A percentile compares a stretch with the other conserved stretches of the same genome.
These are phyloP conservation scores for Gracilaria caudata DNA, from an alignment of 23 red algal genomes.

Conservation along the genomic window DNA sequence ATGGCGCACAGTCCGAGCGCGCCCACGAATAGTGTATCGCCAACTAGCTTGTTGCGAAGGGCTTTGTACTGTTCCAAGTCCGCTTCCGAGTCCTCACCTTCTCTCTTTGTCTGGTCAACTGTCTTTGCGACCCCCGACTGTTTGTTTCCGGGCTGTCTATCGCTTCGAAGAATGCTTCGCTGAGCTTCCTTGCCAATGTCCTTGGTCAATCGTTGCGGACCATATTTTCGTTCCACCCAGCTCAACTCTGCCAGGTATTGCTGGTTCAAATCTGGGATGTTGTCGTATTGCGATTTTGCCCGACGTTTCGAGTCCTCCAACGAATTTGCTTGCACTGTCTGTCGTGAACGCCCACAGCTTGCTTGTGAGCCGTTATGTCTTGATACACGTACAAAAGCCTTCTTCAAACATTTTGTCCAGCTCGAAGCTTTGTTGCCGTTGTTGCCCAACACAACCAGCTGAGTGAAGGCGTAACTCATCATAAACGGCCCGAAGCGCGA, in stretches of 20 bases:
- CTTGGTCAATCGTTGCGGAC: constrained; percentile 24
- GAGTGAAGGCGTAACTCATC: background rate
- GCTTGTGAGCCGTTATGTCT: background rate
- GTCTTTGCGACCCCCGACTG: background rate
- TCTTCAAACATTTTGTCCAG: background rate
- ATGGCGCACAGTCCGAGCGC: constrained; percentile 26
- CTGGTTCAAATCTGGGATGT: constrained; percentile 81
- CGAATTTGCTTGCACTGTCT: constrained; percentile 30
- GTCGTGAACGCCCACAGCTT: background rate
- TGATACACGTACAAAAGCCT: background rate
- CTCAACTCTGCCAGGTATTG: constrained; percentile 68
- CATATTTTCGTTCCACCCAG: constrained; percentile 75
- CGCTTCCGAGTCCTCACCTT: background rate
- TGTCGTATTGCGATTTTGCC: constrained; percentile 64
- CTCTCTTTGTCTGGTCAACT: background rate
- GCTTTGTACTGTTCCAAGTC: constrained; percentile 37
- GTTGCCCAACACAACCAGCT: background rate
- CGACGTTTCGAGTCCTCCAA: constrained; percentile 72
- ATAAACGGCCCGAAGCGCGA: background rate
- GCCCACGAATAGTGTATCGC: constrained; percentile 75
- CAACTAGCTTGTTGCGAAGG: constrained; percentile 66
- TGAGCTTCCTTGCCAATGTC: constrained; percentile 53
- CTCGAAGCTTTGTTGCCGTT: background rate
- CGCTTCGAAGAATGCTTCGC: constrained; percentile 35
- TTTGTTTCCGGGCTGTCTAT: background rate